Evolutionary conservation across 2,329 filamentous ascomycete species (phyloP).

Genomic region (Penicillium sp.): DNA sequence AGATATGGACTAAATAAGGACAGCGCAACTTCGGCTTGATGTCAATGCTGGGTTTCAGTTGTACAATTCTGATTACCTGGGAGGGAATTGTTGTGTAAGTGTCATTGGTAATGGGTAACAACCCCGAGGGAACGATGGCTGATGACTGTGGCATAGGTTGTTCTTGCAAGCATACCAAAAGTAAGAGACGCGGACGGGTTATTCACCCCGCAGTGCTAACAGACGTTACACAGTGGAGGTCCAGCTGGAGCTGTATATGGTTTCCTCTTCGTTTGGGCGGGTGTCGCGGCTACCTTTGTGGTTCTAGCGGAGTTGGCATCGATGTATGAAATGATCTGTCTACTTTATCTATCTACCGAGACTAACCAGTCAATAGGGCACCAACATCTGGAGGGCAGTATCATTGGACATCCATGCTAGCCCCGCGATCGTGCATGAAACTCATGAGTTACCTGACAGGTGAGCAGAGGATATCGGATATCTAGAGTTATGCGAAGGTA

Average conservation of each 20-base stretch:
- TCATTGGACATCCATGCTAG: slow-evolving; percentile 37
- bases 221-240: slow-evolving; percentile 22
- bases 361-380: slow-evolving; percentile 16
- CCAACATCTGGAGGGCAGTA: slow-evolving; percentile 34
- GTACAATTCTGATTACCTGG: slow-evolving; percentile 36
- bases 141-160: slow-evolving; percentile 4
- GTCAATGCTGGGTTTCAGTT: slow-evolving; percentile 36
- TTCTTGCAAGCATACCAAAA: slow-evolving; percentile 18
- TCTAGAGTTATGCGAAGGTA: not conserved
- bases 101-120: not conserved
- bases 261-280: slow-evolving; percentile 29
- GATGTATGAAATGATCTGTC: slow-evolving; percentile 17
- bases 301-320: slow-evolving; percentile 29
- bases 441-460: slow-evolving; percentile 35
- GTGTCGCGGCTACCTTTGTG: slow-evolving; percentile 21
- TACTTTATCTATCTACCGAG: not conserved
- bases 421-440: slow-evolving; percentile 28
- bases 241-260: slow-evolving; percentile 29
- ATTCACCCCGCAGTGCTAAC: slow-evolving; percentile 3
- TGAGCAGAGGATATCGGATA: not conserved
- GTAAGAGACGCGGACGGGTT: slow-evolving; percentile 5
- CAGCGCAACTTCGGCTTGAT: slow-evolving; percentile 37
- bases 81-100: slow-evolving; percentile 33
- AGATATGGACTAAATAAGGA: not conserved
- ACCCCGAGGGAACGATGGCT: not conserved